Evolutionary conservation across 1,139 yeast genomes (phyloP), one percentile per base, ranked within the genome.

Genomic region (Diutina siamensis): DNA sequence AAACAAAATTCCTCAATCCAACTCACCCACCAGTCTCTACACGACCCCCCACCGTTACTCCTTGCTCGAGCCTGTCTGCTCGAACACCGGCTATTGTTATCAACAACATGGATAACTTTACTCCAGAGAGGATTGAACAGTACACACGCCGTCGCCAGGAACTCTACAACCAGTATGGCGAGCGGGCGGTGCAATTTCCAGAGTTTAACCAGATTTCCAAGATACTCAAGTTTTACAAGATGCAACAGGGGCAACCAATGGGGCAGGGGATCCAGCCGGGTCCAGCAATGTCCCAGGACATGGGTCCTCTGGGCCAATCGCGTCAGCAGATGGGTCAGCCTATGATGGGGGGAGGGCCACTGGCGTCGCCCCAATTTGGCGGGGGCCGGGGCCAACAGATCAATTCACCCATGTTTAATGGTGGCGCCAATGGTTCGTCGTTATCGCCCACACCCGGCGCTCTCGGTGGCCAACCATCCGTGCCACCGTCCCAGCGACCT

Each of bases 171-270:
- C 82, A 79, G 55, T 76, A 67, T 54, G 84, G 85, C n/a, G 83
- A 78, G 44, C 77, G 72, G 51, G 85, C 80, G 1, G 70, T 71
- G 10, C 74, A 73, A 50, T 76, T 76, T 32, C 80, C 80, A 15
- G 85, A 80, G 60, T 80, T 74, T 57, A 69, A 74, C 41, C 79
- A 76, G 51, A 68, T 78, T 52, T 74, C 80, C 38, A 78, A 72
- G 53, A 64, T 77, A 46, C 64, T 79, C 49, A 74, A 74, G 54
- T 68, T 65, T 46, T 73, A 79, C 48, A 53, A 52, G 46, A 49
- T 49, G 19, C 53, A 51, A 33, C 50, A 51, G 17, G 34, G 34
- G 5, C 34, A 31, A 31, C 45, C 49, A 41, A 68, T 63, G 48
- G 74, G 69, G 48, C 49, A 49, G 35, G 44, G 35, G 46, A 44